Percentiles rank a stretch among this genome's conserved stretches.
These are phyloP conservation scores for Nicotiana attenuata DNA, from an alignment of 257 asterid species.

Conservation along the genomic window DNA sequence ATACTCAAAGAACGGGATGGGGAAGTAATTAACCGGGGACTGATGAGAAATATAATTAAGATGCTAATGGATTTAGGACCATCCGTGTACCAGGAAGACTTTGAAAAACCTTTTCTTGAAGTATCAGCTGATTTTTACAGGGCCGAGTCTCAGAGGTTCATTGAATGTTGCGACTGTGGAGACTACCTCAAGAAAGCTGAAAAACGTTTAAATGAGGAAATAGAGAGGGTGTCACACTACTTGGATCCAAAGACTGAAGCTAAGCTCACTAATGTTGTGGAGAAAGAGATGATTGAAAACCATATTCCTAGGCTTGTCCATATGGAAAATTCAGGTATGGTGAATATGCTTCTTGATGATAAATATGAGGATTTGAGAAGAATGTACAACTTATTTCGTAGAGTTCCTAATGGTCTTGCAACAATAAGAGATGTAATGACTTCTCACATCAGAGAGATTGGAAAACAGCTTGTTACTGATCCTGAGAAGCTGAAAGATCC, in stretches of 20 bases:
- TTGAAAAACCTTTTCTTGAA: conserved; percentile 75
- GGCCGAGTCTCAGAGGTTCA: conserved; percentile 80
- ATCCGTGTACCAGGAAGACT: conserved; percentile 76
- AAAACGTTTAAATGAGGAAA: conserved; percentile 76
- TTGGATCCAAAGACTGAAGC: conserved; percentile 67
- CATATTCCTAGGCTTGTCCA: conserved; percentile 81
- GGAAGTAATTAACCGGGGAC: conserved; percentile 81
- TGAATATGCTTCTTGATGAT: conserved; percentile 76
- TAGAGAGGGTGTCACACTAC: conserved; percentile 80
- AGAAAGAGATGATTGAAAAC: conserved; percentile 83
- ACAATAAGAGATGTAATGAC: conserved; percentile 79
- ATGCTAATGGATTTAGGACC: conserved; percentile 88
- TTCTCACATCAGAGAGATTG: conserved; percentile 73
- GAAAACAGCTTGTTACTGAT: conserved; percentile 84
- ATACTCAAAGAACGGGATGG: conserved; percentile 66
- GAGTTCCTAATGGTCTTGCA: conserved; percentile 64
- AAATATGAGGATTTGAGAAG: conserved; percentile 75
- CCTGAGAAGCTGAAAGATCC: conserved; percentile 90
- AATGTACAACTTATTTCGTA: conserved; percentile 69
- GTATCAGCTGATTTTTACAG: conserved; percentile 83
- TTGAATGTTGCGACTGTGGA: conserved; percentile 80
- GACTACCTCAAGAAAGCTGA: conserved; percentile 84
- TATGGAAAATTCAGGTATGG: conserved; percentile 89
- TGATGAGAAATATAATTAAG: conserved; percentile 73
- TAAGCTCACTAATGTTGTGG: conserved; percentile 68